A percentile compares a stretch with the other conserved stretches of the same genome.
Evolutionary conservation across 2,329 filamentous ascomycete genomes (phyloP).

Genomic region (Cercospora sesami): DNA sequence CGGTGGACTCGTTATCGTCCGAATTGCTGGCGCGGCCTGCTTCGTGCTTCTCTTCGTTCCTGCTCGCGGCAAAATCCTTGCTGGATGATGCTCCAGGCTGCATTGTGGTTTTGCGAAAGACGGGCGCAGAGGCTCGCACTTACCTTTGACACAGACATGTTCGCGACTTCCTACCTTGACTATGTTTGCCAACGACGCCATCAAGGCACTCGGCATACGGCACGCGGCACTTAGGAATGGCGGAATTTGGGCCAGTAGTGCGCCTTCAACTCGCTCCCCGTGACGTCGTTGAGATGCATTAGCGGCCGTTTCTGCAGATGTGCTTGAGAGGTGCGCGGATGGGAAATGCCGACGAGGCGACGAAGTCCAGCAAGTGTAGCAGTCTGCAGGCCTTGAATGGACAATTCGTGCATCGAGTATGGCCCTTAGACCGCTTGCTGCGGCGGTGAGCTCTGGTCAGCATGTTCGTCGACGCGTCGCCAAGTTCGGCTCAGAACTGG

Average conservation of each 20-base stretch:
- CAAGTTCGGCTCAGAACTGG: not conserved
- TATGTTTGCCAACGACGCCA: not conserved
- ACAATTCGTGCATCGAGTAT: not conserved
- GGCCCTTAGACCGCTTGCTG: not conserved
- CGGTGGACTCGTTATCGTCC: conserved; percentile 4
- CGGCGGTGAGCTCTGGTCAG: not conserved
- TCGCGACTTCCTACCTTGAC: not conserved
- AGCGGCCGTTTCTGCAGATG: not conserved
- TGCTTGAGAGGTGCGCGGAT: not conserved
- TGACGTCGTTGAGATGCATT: not conserved
- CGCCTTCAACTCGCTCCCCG: not conserved
- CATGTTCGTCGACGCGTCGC: not conserved
- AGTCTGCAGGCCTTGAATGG: not conserved
- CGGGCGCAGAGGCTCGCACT: not conserved
- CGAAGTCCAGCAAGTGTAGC: not conserved
- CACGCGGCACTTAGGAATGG: not conserved
- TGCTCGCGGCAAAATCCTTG: not conserved
- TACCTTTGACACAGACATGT: not conserved
- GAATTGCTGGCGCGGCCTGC: conserved; percentile 2
- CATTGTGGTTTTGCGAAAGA: not conserved
- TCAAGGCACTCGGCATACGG: not conserved
- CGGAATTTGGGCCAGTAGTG: not conserved
- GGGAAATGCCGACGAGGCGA: not conserved
- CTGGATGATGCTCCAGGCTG: not conserved
- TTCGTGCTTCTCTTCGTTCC: conserved; percentile 16